Base-by-base conservation (phyloP, 2,329 filamentous ascomycete species). In the Leptographium flavum region DNA sequence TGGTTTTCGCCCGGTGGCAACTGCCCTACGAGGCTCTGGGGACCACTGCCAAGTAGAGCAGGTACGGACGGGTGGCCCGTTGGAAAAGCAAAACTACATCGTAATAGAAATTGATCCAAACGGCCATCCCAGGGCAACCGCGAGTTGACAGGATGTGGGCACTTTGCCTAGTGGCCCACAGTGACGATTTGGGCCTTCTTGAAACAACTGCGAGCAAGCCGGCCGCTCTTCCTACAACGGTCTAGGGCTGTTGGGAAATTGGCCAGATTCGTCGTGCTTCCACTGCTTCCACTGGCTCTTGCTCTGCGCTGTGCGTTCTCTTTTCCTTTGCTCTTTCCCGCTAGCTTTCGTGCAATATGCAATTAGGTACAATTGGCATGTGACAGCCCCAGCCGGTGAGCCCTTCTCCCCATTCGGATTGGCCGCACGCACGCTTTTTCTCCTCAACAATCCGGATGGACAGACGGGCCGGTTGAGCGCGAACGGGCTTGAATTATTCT, bases 321-420 rank as follows among this genome's bases (percentile, higher is more conserved):
- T n/a, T n/a, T 15, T 21, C 21, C 5, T 13, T 14, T 13, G 21
- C 28, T 7, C 14, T 25, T 30, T 11, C 31, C 19, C 30, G 13
- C 40, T 42, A 32, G 28, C 47, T 40, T 31, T 31, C 38, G 17
- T 28, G n/a, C 31, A 15, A 2, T 17, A 28, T 19, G 30, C 28
- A 27, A 22, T 23, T 39, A 22, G 45, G 23, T 19, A 27, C 28
- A 27, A 22, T 23, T 39, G 27, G 45, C 49, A 51, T 51, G 49
- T 51, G 49, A 51, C 39, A 51, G 49, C 32, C 39, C 45, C 47
- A 45, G 40, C 45, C 40, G 39, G 39, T 22, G 44, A 40, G 46
- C 30, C 22, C 22, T 19, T 32, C 17, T 7, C 39, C 17, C 19
- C 30, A 2, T 13, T 35, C 41, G 33, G 41, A 43, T 43, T 43